Base-by-base conservation (phyloP, 345 rosid species). In the Brassica rapa region DNA sequence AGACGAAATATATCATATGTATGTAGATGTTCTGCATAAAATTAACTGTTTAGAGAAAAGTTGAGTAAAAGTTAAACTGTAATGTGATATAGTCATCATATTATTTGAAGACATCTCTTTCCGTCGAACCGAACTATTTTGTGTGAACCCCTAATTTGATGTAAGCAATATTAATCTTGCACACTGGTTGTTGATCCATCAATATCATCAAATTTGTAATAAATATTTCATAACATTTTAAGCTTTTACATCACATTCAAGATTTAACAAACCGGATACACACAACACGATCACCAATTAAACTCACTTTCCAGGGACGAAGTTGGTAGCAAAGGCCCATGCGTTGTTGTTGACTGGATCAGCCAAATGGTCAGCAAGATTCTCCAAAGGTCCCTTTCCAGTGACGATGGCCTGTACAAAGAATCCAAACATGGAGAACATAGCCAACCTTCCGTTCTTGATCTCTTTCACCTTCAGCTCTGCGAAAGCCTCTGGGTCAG, bases 301-400 rank as follows among this genome's bases (percentile, higher is more conserved):
- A n/a, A 66, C 76, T 90, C 86, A 88, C 80, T 93, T 93, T 80
- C 96, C 94, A 62, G 94, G 96, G 59, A 86, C 91, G 59, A 88
- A 93, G 94, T 90, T 92, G 66, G 93, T 92, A 81, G 94, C 94
- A 1, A 80, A 91, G 7, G 96, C 88, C 96, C 96, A 91, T 21
- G 96, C 96, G 14, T 91, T 91, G 94, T 91, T 92, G 87, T 83
- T 90, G 49, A 90, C 97, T 0, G 95, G 95, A 74, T 90, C 97
- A 4, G 91, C 90, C 71, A 92, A 85, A 81, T 90, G 97, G 83
- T 90, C 96, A 1, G 96, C 92, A 46, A 92, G 79, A 84, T 89
- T 92, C 84, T 89, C 91, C 77, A 90, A 53, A 0, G 96, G 94
- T 8, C 95, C 93, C 83, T 90, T 90, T 15, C 96, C 93, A 0